These are phyloP conservation scores for Calocybe indica DNA, from an alignment of 768 basidiomycete species.

Conservation along the genomic window DNA sequence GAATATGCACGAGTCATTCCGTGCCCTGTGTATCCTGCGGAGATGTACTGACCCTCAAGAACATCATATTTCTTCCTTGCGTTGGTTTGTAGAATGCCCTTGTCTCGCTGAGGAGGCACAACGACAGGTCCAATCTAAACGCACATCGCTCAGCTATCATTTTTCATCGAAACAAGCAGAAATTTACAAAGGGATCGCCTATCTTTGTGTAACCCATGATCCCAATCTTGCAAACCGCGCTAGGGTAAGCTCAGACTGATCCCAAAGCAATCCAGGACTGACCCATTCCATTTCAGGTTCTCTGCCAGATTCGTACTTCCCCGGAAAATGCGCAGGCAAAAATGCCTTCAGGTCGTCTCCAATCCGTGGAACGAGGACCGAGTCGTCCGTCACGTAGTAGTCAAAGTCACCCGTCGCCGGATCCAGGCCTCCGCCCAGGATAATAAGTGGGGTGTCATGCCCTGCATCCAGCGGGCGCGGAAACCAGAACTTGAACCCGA, in stretches of 20 bases:
- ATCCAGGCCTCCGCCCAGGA: slow-evolving; percentile 68
- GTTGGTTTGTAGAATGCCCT: slow-evolving; percentile 5
- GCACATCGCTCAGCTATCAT: neutral
- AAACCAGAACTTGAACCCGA: slow-evolving; percentile 77
- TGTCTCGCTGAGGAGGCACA: slow-evolving; percentile 8
- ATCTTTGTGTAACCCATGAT: slow-evolving; percentile 72
- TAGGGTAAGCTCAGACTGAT: too few relatives aligned
- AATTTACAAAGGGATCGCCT: slow-evolving; percentile 60
- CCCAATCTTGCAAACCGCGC: slow-evolving; percentile 48
- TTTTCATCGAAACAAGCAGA: slow-evolving; percentile 1
- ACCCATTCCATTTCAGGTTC: slow-evolving; percentile 83
- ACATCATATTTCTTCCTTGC: neutral
- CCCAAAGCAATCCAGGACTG: slow-evolving; percentile 11
- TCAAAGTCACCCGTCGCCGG: slow-evolving; percentile 37
- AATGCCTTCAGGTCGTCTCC: slow-evolving; percentile 50
- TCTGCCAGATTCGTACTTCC: slow-evolving; percentile 37
- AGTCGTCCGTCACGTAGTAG: slow-evolving; percentile 52
- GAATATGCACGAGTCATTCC: slow-evolving; percentile 55
- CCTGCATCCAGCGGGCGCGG: slow-evolving; percentile 42
- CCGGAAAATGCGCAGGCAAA: slow-evolving; percentile 52
- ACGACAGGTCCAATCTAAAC: slow-evolving; percentile 44
- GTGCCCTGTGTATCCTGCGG: slow-evolving; percentile 50
- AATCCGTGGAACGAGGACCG: slow-evolving; percentile 38
- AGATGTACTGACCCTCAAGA: slow-evolving; percentile 42
- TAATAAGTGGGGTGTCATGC: slow-evolving; percentile 44